phyloP scores from a whole-genome alignment of 768 basidiomycete species.

The Pulveroboletus frians region DNA sequence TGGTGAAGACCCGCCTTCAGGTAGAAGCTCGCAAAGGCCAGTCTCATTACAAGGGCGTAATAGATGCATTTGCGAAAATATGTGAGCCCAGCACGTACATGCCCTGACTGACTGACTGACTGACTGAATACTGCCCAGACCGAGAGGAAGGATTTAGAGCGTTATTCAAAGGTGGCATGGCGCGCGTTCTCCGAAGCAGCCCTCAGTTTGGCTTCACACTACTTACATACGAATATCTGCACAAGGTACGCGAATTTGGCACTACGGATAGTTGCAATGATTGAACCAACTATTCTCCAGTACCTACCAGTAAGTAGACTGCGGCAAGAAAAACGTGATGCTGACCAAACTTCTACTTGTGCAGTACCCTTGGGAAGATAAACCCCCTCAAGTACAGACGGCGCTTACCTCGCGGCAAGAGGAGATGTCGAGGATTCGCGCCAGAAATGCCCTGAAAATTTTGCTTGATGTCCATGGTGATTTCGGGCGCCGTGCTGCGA shows the following conservation, averaged over 20 bases:
- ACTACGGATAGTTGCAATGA: neutral
- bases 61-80: slow-evolving; percentile 88
- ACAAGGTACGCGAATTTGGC: slow-evolving; percentile 43
- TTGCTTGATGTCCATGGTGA: slow-evolving; percentile 87
- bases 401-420: slow-evolving; percentile 65
- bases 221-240: slow-evolving; percentile 71
- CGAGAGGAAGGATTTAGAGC: slow-evolving; percentile 86
- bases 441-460: slow-evolving; percentile 92
- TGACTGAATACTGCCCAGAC: slow-evolving; percentile 39
- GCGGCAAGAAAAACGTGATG: neutral
- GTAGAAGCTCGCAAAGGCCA: slow-evolving; percentile 90
- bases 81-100: slow-evolving; percentile 45
- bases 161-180: slow-evolving; percentile 88
- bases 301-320: slow-evolving; percentile 28
- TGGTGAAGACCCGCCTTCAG: slow-evolving; percentile 95
- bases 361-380: slow-evolving; percentile 80
- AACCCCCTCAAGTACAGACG: slow-evolving; percentile 63
- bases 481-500: slow-evolving; percentile 60
- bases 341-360: slow-evolving; percentile 11
- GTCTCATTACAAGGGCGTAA: slow-evolving; percentile 83
- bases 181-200: slow-evolving; percentile 82
- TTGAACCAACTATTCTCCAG: slow-evolving; percentile 14
- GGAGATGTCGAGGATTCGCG: slow-evolving; percentile 84
- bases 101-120: slow-evolving; percentile 6
- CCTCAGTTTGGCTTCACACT: slow-evolving; percentile 94